Base-by-base conservation (phyloP, 2,329 filamentous ascomycete species). In the Cladosporium phlei region DNA sequence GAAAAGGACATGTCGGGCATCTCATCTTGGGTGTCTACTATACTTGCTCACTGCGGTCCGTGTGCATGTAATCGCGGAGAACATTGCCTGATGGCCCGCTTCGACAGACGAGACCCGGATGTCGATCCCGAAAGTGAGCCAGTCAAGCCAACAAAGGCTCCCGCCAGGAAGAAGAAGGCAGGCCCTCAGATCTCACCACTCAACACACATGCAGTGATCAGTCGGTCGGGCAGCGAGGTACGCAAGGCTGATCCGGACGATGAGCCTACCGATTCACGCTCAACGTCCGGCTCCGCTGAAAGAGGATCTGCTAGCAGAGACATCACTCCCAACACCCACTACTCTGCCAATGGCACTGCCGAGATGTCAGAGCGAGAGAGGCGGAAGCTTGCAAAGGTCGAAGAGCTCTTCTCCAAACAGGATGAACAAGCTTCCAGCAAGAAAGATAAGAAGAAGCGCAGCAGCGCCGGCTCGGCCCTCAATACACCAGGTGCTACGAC, bases 21-120 rank as follows among this genome's bases (percentile, higher is more conserved):
- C 2, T 40, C 37, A 5, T 34, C 38, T 14, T 88, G 83, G 79
- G 78, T 88, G 5, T 76, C 81, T 42, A 77, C 75, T 30, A 82
- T 89, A 7, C 74, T 90, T 5, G 84, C 85, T 14, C 85, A 89
- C 61, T 86, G 88, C 57, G 86, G 86, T 14, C 86, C 85, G 14
- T 91, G 86, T 65, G 86, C 86, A 4, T 91, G 86, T 63, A 77
- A 84, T 47, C 60, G 62, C 4, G 59, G 59, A 17, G 62, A 59
- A 21, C 58, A 64, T 11, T 68, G 64, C 48, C 38, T 52, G 17
- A 61, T 68, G 59, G 53, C 55, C 6, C 53, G 59, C 2, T 65
- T 68, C 46, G 65, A 67, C 44, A 55, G 58, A 32, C 58, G 64
- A 21, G 47, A 42, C 10, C 34, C 40, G 16, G 42, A 50, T 14